A percentile compares a stretch with the other conserved stretches of the same genome.
phyloP scores from a whole-genome alignment of 106 monocot species.

The Dioscorea dumetorum region DNA sequence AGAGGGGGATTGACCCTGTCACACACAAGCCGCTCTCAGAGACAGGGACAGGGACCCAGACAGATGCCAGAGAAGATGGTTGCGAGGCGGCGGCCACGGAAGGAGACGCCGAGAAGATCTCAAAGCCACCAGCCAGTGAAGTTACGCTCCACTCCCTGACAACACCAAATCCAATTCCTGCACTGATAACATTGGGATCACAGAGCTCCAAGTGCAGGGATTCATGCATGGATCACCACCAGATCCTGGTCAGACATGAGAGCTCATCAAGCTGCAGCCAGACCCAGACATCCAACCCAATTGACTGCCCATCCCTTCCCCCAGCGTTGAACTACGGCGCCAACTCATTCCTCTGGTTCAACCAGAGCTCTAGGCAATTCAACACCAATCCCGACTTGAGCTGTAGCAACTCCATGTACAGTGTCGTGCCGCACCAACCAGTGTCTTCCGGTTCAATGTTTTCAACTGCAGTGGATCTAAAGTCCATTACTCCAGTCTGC shows the following conservation, averaged over 20 bases:
- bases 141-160: too few species aligned
- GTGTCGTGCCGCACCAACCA: not conserved
- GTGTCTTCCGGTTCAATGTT: slow-evolving; percentile 1
- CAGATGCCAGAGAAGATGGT: slow-evolving; percentile 1
- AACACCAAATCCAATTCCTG: too few species aligned
- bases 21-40: slow-evolving; percentile 74
- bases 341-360: slow-evolving; percentile 36
- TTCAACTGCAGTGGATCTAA: slow-evolving; percentile 17
- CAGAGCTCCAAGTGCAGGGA: too few species aligned
- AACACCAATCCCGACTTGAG: slow-evolving; percentile 18
- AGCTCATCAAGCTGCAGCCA: not conserved
- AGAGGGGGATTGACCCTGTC: slow-evolving; percentile 79
- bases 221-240: too few species aligned
- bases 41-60: not conserved
- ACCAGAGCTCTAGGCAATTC: slow-evolving; percentile 18
- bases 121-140: too few species aligned
- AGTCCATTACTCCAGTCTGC: not conserved
- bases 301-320: slow-evolving; percentile 18
- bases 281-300: slow-evolving; percentile 4
- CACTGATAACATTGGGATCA: too few species aligned
- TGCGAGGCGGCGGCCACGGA: too few species aligned
- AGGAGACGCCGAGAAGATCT: too few species aligned
- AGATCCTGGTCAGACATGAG: not conserved
- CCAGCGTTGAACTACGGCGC: slow-evolving; percentile 8
- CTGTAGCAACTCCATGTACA: slow-evolving; percentile 1